phyloP scores from a whole-genome alignment of 331 rosid species.

The Cucumis variabilis region DNA sequence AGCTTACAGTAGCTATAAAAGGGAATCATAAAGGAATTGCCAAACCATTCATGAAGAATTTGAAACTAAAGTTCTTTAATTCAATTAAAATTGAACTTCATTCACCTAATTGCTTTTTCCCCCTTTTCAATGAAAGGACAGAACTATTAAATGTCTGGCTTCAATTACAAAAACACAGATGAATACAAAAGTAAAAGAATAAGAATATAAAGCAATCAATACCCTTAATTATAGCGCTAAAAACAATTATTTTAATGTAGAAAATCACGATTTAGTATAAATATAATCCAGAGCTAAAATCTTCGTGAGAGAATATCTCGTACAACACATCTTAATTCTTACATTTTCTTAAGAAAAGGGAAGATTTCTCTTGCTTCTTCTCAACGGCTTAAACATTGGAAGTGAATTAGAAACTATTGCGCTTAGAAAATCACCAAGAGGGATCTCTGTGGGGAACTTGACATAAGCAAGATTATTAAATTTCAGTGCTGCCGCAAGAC shows the following conservation, averaged over 20 bases:
- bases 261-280: slow-evolving; percentile 14
- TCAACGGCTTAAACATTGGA: slow-evolving; percentile 7
- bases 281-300: slow-evolving; percentile 27
- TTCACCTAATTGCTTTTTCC: neutral
- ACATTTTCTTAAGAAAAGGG: neutral
- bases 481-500: neutral
- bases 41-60: neutral
- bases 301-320: slow-evolving; percentile 14
- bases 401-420: neutral
- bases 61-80: neutral
- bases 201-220: neutral
- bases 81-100: neutral
- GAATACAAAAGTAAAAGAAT: neutral
- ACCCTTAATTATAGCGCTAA: neutral
- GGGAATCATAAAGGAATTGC: neutral
- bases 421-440: slow-evolving; percentile 12
- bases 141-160: neutral
- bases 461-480: neutral
- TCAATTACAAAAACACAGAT: neutral
- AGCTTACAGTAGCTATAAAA: neutral
- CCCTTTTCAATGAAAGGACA: neutral
- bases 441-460: neutral
- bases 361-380: slow-evolving; percentile 1
- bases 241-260: neutral
- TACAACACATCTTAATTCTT: neutral